Conservation (phyloP, 495 filamentous ascomycete genomes). For the Neurospora intermedia region DNA sequence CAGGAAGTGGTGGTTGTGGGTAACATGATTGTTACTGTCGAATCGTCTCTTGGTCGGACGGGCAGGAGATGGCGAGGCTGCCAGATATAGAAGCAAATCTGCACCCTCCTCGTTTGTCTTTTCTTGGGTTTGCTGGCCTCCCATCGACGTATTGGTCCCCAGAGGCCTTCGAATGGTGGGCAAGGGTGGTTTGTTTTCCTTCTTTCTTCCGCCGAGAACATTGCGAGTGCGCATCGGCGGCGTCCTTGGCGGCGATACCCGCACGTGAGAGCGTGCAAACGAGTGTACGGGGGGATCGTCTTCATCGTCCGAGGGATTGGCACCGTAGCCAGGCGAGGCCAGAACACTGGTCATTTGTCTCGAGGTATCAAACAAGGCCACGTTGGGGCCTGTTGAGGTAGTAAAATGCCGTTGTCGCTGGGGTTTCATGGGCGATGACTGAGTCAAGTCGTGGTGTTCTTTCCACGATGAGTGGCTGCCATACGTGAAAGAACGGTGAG, state of each 20-base stretch:
- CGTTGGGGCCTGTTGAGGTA: conserved; percentile 46
- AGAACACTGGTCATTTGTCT: conserved; percentile 53
- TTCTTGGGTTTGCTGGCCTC: conserved; percentile 14
- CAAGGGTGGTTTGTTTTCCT: background rate
- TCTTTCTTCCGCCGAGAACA: conserved; percentile 28
- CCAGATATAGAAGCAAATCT: conserved; percentile 83
- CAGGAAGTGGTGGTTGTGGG: conserved; percentile 1
- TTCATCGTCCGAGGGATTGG: conserved; percentile 60
- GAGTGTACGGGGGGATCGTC: conserved; percentile 70
- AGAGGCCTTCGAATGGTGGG: background rate
- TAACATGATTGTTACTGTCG: conserved; percentile 3
- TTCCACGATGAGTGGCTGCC: conserved; percentile 55
- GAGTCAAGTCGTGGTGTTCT: conserved; percentile 56
- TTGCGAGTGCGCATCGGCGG: conserved; percentile 56
- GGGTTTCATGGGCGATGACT: conserved; percentile 71
- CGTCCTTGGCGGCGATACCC: conserved; percentile 71
- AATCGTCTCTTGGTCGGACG: conserved; percentile 20
- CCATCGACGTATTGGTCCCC: background rate
- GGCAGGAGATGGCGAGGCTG: conserved; percentile 83
- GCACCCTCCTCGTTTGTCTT: conserved; percentile 70
- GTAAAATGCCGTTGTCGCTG: conserved; percentile 54
- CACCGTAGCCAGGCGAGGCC: conserved; percentile 49
- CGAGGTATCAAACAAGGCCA: conserved; percentile 58
- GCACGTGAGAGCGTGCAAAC: conserved; percentile 45
- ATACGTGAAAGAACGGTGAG: conserved; percentile 45